Conservation (phyloP, 441 rosid genomes). For the Pelargonium citronellum region DNA sequence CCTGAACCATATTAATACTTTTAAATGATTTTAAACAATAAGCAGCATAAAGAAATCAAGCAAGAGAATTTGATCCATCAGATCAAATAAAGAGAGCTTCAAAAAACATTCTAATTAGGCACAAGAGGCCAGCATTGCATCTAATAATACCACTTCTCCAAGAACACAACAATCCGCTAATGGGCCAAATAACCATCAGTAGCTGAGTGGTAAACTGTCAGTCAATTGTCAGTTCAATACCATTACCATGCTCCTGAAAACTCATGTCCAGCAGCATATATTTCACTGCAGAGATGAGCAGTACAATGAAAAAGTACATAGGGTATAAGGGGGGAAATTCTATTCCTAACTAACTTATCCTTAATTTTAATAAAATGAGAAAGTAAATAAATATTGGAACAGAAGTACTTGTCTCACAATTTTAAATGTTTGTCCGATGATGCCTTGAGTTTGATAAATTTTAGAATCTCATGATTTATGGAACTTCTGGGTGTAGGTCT, state of each 20-base stretch:
- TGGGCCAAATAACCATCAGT: no score
- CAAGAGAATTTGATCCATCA: constrained; percentile 1
- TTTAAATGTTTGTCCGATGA: no score
- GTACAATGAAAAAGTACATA: no score
- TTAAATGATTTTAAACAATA: background rate
- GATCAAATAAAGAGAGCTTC: background rate
- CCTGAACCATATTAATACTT: constrained; percentile 26
- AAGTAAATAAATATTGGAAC: no score
- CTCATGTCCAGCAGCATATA: background rate
- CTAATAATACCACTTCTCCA: background rate
- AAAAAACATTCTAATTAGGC: background rate
- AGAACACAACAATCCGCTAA: background rate
- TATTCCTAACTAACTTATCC: no score
- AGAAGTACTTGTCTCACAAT: no score
- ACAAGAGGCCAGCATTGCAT: background rate
- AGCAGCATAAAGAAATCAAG: background rate
- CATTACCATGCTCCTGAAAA: background rate
- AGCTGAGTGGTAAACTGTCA: background rate
- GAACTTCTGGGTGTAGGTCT: no score
- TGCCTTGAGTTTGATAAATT: no score
- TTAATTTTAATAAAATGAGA: no score
- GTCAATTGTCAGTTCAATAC: background rate
- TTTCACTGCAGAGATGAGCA: background rate
- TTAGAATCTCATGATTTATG: no score
- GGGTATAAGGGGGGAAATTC: no score